Base-by-base conservation (phyloP, 2,329 filamentous ascomycete genomes). In the Talaromyces marneffei region DNA sequence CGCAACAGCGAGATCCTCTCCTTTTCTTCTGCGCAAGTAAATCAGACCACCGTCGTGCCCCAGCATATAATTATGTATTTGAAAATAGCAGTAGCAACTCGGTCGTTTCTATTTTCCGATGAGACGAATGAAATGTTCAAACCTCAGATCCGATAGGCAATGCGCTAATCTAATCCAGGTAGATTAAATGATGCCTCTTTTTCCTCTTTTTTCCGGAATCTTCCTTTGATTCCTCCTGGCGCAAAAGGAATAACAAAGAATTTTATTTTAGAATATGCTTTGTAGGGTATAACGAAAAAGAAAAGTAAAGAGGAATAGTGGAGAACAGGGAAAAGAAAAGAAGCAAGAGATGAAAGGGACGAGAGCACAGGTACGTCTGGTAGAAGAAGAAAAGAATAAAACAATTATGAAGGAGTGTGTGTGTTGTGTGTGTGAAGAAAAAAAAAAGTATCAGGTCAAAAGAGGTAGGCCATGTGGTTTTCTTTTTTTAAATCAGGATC, bases 391-490 rank as follows among this genome's bases (percentile, higher is more conserved):
- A 62, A 42, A 48, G 35, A 59, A 53, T 31, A 39, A 31, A 46
- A 39, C 20, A 39, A 54, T 54, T 23, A 37, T 27, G 33, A 61
- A 50, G 23, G 48, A 57, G 18, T 54, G 42, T 39, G 29, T 16
- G 56, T 29, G 20, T 6, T 39, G 55, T 40, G 52, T 27, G 29
- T 55, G 40, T 44, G 40, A 18, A 18, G 52, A 55, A 29, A 18
- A 40, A 16, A 29, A 33, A 54, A 39, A 40, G 20, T 27, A 25
- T 18, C 18, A 39, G 33, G 52, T 27, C 33, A 58, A 59, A 59
- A 59, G 53, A 53, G 57, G 18, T 53, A 37, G 35, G 46, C 60
- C 53, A 53, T 61, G 53, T 61, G 59, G 59, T 57, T 57, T 56
- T 52, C 44, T 56, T 56, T 60, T 55, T 50, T 50, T 40, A 37